Evolutionary conservation across 2,329 filamentous ascomycete species (phyloP), one percentile per base, ranked within the genome.

Genomic region (Colletotrichum sp.): DNA sequence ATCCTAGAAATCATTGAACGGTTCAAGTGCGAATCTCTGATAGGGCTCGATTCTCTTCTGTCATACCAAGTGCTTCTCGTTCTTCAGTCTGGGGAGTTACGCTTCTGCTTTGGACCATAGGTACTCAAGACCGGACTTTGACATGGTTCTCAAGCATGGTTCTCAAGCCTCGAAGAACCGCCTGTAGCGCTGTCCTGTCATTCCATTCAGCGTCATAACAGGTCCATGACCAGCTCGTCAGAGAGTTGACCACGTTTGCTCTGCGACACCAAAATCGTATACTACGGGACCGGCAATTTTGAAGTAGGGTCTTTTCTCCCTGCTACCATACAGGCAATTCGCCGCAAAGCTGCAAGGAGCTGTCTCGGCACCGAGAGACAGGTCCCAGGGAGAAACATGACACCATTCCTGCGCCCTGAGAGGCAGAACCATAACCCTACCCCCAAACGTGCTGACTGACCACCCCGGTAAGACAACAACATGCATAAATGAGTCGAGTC

Each of bases 321-420:
- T 61, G 36, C 32, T n/a, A 2, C 22, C 6, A 64, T 3, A 0
- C 34, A 28, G 18, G 43, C 56, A 70, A 3, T 22, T 43, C 36
- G 32, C n/a, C 2, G 22, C 15, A 70, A 70, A 56, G 36, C 56
- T 70, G 67, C 28, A 28, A 32, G 58, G 27, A 48, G 16, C n/a
- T 70, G 67, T 22, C 67, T 70, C 67, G 67, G 67, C 34, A 70
- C 58, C 32, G 15, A 70, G 36, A 62, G 56, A 70, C 56, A 70
- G 55, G 52, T 27, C 13, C 52, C 56, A 70, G 56, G 58, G 56
- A 62, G 56, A 70, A 15, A 70, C 56, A 70, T 43, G 56, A 28
- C 25, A 32, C 58, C 27, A 52, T 34, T 62, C 56, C 56, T 62
- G 16, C 27, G 67, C 15, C 25, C 66, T 39, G 32, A 58, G 32